Conservation (phyloP, 2,329 filamentous ascomycete genomes). For the Apiospora marii region DNA sequence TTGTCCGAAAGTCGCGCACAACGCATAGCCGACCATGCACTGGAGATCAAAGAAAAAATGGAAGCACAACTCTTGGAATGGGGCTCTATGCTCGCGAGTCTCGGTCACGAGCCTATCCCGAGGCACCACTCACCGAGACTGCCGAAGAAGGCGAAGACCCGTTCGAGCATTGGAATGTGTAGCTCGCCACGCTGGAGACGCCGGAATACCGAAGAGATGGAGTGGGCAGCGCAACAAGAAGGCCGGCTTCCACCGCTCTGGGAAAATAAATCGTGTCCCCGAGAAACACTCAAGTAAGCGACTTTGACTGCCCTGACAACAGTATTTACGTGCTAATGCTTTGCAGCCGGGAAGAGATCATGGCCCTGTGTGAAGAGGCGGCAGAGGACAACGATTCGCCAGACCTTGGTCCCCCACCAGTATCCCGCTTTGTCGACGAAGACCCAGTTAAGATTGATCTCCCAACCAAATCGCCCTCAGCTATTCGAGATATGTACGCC, state of each 20-base stretch:
- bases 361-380: conserved; percentile 62
- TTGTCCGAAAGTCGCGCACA: conserved; percentile 67
- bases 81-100: conserved; percentile 68
- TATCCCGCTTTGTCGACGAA: conserved; percentile 65
- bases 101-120: conserved; percentile 67
- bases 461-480: conserved; percentile 40
- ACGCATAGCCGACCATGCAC: conserved; percentile 70
- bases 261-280: conserved; percentile 73
- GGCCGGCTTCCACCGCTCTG: conserved; percentile 70
- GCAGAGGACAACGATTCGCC: conserved; percentile 67
- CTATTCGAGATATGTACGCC: neutral
- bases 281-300: conserved; percentile 70
- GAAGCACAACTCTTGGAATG: conserved; percentile 78
- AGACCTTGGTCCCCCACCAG: conserved; percentile 71
- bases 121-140: conserved; percentile 53
- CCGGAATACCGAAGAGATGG: conserved; percentile 62
- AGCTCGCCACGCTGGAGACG: conserved; percentile 65
- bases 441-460: conserved; percentile 63
- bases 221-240: conserved; percentile 58
- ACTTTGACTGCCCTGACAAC: neutral
- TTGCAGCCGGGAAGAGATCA: conserved; percentile 66
- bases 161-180: conserved; percentile 49
- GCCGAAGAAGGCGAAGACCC: conserved; percentile 50
- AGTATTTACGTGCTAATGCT: conserved; percentile 35
- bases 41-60: conserved; percentile 74